A percentile compares a stretch with the other conserved stretches of the same genome.
phyloP scores from a whole-genome alignment of 345 rosid genomes.

The Geranium brycei region DNA sequence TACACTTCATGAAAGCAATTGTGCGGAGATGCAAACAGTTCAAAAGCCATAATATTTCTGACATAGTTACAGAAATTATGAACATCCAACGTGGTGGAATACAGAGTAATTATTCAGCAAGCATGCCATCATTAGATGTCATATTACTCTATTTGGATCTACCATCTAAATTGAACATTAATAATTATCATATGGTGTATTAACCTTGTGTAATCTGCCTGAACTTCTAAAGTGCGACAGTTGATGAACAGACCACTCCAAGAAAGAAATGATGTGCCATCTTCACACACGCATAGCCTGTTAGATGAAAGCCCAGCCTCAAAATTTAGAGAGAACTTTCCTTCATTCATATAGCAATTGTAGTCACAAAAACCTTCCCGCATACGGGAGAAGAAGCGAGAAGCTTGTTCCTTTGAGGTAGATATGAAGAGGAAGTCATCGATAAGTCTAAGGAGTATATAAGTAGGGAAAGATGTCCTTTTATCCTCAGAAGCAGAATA shows the following conservation, averaged over 20 bases:
- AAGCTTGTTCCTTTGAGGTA: constrained; percentile 59
- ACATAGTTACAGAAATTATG: too few species aligned
- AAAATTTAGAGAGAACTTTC: constrained; percentile 53
- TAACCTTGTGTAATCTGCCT: constrained; percentile 43
- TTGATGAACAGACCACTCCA: constrained; percentile 88
- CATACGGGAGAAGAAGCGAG: constrained; percentile 35
- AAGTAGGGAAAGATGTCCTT: constrained; percentile 17
- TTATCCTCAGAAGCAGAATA: constrained; percentile 11
- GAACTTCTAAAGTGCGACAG: constrained; percentile 54
- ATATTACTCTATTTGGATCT: too few species aligned
- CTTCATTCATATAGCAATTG: constrained; percentile 68
- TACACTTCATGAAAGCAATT: too few species aligned
- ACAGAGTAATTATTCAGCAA: too few species aligned
- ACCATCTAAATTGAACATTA: neutral
- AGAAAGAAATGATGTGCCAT: constrained; percentile 40
- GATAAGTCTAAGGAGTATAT: constrained; percentile 48
- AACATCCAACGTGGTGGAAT: too few species aligned
- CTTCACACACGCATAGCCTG: constrained; percentile 25
- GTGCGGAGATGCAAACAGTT: too few species aligned
- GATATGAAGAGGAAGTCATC: constrained; percentile 76
- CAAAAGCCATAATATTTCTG: too few species aligned
- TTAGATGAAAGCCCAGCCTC: constrained; percentile 22
- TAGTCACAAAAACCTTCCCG: constrained; percentile 51
- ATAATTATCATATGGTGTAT: too few species aligned
- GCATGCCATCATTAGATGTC: too few species aligned